Evolutionary conservation across 2,329 filamentous ascomycete genomes (phyloP).

Genomic region (Sphaerulina vaccinii): DNA sequence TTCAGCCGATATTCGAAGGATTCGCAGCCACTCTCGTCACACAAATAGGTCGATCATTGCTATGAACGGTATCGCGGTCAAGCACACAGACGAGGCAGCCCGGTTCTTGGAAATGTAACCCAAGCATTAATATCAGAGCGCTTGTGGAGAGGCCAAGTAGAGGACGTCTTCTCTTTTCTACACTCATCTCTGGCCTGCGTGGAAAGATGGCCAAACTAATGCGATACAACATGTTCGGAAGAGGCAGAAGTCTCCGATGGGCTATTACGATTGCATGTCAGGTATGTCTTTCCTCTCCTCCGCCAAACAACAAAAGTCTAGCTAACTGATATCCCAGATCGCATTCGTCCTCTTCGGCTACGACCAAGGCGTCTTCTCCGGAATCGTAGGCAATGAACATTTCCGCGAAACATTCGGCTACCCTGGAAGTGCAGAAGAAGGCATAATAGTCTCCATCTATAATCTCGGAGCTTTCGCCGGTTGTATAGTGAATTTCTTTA

Average conservation of each 20-base stretch:
- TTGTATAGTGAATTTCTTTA: constrained; percentile 49
- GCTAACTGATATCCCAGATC: constrained; percentile 2
- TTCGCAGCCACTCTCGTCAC: constrained; percentile 14
- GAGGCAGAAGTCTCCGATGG: constrained; percentile 31
- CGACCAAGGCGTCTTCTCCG: constrained; percentile 35
- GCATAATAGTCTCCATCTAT: constrained; percentile 52
- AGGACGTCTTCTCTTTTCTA: constrained; percentile 2
- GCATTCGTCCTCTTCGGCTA: constrained; percentile 37
- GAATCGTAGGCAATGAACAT: constrained; percentile 44
- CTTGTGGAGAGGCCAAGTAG: constrained; percentile 7
- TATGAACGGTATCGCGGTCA: constrained; percentile 1
- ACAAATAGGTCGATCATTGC: constrained; percentile 15
- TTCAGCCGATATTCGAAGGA: constrained; percentile 8
- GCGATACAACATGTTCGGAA: constrained; percentile 33
- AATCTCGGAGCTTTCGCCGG: constrained; percentile 62
- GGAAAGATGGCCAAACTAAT: constrained; percentile 13
- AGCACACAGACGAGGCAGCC: background rate
- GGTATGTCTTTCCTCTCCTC: constrained; percentile 2
- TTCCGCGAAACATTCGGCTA: constrained; percentile 43
- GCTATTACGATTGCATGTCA: constrained; percentile 37
- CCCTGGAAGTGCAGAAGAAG: constrained; percentile 40
- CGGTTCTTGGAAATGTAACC: background rate
- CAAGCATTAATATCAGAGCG: background rate
- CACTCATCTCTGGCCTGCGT: background rate
- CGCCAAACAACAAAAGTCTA: background rate